Base-by-base conservation (phyloP, 1,139 yeast species). In the Spathaspora sp. region DNA sequence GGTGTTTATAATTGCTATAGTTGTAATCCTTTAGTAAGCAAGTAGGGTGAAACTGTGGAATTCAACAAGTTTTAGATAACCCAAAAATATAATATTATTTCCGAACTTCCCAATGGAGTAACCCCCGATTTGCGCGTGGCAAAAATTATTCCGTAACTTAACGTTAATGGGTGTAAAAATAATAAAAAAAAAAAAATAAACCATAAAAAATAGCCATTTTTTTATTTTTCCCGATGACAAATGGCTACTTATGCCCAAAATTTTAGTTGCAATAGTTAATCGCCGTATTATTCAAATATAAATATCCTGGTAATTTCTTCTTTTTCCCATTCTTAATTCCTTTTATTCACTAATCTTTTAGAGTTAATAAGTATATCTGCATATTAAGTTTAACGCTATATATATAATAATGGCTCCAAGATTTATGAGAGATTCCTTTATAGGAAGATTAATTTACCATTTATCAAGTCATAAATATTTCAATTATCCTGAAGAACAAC, bases 381-480 rank as follows among this genome's bases (percentile, higher is more conserved):
- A 15, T 4, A 13, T 13, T 31, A 13, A 27, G 11, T 29, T 31
- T 11, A 18, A 31, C 36, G 36, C 36, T 31, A 8, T 11, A 8
- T 5, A 6, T 20, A 25, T 5, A 6, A 42, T 26, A n/a, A 44
- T 44, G 47, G 39, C 44, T 11, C 41, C 40, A 15, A 39, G 38
- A 38, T 64, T 65, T 47, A 38, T 65, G 3, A 59, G 66, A 52
- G 67, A 64, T 42, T 59, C 64, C 45, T 65, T 66, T 44, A 59
- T 56, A 50, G 74, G 74, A 9, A 56, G 65, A 38, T 37, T 56
- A 1, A 51, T 56, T 8, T 67, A 70, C 50, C 65, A 60, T 45
- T 43, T 65, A 4, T 60, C 72, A 1, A 55, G 58, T 1, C 60
- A 63, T 41, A 65, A 60, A 47, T 40, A 51, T 8, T 62, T 67